These are phyloP conservation scores for Paragyromitra xinjiangensis DNA, from an alignment of 495 filamentous ascomycete genomes.

Conservation along the genomic window DNA sequence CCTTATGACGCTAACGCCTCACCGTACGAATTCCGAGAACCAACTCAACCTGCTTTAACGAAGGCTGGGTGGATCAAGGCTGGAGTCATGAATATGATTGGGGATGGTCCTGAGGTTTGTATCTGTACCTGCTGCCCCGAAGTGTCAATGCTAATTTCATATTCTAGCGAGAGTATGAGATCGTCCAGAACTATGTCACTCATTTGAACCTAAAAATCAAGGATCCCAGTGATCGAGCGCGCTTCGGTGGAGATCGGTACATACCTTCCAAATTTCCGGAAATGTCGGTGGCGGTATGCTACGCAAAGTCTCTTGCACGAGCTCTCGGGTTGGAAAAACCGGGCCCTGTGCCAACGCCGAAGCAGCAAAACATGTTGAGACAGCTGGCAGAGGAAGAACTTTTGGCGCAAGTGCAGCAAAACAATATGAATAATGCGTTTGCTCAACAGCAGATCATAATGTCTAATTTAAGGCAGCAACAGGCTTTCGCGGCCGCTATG, in stretches of 20 bases:
- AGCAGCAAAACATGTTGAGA: too few relatives aligned
- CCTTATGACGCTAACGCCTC: conserved; percentile 4
- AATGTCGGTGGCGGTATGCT: conserved; percentile 18
- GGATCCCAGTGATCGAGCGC: neutral
- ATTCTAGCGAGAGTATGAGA: neutral
- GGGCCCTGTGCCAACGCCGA: too few relatives aligned
- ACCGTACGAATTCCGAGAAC: conserved; percentile 8
- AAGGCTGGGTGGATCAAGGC: conserved; percentile 26
- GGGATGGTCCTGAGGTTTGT: neutral
- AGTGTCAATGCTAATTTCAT: neutral
- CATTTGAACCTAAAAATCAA: conserved; percentile 13
- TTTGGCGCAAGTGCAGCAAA: too few relatives aligned
- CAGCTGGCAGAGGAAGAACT: too few relatives aligned
- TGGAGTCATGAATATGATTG: neutral
- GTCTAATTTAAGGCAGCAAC: too few relatives aligned
- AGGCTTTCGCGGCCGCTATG: too few relatives aligned
- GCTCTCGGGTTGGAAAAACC: neutral
- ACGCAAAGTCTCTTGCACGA: conserved; percentile 20
- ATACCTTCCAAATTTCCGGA: neutral
- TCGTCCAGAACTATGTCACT: conserved; percentile 1
- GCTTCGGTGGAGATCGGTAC: conserved; percentile 17
- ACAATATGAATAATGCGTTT: too few relatives aligned
- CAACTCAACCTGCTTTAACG: conserved; percentile 11
- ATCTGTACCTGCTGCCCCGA: neutral
- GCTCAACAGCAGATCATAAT: too few relatives aligned